Evolutionary conservation across 345 rosid genomes (phyloP), one percentile per base, ranked within the genome.

Genomic region (Populus simonii): DNA sequence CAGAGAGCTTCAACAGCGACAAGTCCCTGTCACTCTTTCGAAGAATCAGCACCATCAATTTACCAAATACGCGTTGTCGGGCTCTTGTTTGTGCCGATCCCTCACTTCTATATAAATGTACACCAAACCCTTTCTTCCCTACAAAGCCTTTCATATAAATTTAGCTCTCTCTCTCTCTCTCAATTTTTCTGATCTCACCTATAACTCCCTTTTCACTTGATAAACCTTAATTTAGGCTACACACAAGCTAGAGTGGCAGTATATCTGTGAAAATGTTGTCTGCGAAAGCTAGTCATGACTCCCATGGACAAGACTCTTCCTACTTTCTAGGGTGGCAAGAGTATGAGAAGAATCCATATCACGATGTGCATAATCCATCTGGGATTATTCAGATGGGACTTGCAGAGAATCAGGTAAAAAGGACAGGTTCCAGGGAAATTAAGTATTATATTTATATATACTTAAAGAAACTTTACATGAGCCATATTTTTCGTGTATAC

Each of bases 381-480:
- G 86, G 88, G 15, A 79, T 83, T 43, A 81, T 85, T 71, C 84
- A 85, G 77, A 85, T 79, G 88, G 86, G 86, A 13, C 81, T 86
- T 7, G 81, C 88, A 17, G 82, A 83, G 74, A 86, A 86, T 76
- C 86, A 81, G 86, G 86, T 86, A 47, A 47, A 47, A 15, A 47
- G 53, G 53, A 13, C 53, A 4, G 53, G 53, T 47, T 47, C 53
- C 17, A 47, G 18, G 53, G 53, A 47, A 12, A 12, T 47, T 15
- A 47, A 47, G 53, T 47, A 15, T 16, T 47, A 4, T 15, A 47
- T 47, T 12, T 47, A 15, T 47, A 7, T 39, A 47, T 15, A 47
- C 53, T 47, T 47, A 3, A 47, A 13, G 53, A 13, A 47, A 15
- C 53, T 47, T 47, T 47, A 47, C 17, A 47, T 3, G 53, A 13